Evolutionary conservation across 805 yeast species (phyloP).

Genomic region (Jamesozyma jinghongensis): DNA sequence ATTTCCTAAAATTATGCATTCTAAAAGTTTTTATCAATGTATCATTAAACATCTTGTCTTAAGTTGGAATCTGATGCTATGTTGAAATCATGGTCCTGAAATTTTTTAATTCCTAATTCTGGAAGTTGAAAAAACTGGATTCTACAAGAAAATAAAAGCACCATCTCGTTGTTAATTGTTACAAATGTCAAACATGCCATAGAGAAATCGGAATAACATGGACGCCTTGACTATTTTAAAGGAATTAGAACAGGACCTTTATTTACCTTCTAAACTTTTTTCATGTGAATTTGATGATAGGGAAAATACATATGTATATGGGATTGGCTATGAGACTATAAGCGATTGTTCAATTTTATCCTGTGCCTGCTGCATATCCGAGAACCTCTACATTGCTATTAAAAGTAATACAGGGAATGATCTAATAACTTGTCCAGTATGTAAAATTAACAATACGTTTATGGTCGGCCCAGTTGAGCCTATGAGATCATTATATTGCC

Average conservation of each 20-base stretch:
- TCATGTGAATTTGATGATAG: constrained; percentile 11
- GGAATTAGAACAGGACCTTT: constrained; percentile 20
- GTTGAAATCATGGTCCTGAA: too few relatives aligned
- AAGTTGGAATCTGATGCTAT: too few relatives aligned
- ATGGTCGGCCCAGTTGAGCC: constrained; percentile 30
- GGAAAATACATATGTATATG: constrained; percentile 10
- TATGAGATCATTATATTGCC: constrained; percentile 25
- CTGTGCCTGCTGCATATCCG: constrained; percentile 25
- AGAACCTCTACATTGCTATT: constrained; percentile 13
- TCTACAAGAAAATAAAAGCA: too few relatives aligned
- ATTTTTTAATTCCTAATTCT: too few relatives aligned
- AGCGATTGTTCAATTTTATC: constrained; percentile 21
- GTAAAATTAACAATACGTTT: constrained; percentile 18
- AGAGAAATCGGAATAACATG: too few relatives aligned
- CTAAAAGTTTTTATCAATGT: too few relatives aligned
- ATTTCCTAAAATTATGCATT: too few relatives aligned
- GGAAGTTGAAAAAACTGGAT: too few relatives aligned
- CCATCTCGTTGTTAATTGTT: too few relatives aligned
- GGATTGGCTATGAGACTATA: constrained; percentile 18
- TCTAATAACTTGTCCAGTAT: constrained; percentile 31
- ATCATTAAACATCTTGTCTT: too few relatives aligned
- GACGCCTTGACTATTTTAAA: constrained; percentile 9
- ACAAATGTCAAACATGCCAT: too few relatives aligned
- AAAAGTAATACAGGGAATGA: constrained; percentile 3
- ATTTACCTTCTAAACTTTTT: constrained; percentile 18